Conservation (phyloP, 345 rosid species). For the Acer campestre region DNA sequence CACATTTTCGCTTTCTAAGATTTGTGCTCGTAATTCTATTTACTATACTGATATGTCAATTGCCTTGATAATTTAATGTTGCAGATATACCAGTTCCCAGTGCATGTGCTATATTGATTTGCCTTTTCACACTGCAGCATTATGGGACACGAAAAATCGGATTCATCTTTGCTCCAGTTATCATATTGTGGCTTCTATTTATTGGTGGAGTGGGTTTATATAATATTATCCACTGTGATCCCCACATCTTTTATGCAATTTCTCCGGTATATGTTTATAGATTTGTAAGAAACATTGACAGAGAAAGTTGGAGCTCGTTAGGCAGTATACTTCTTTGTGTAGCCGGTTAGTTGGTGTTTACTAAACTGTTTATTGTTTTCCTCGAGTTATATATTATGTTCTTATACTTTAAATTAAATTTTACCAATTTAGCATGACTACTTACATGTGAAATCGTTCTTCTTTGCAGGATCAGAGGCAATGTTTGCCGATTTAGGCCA, state of each 20-base stretch:
- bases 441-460: neutral
- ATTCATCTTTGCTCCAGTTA: constrained; percentile 52
- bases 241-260: constrained; percentile 37
- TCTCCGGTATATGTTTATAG: constrained; percentile 50
- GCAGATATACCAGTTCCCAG: constrained; percentile 58
- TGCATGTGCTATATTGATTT: constrained; percentile 56
- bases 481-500: constrained; percentile 72
- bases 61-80: constrained; percentile 13
- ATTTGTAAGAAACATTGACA: constrained; percentile 33
- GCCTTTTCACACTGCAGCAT: constrained; percentile 65
- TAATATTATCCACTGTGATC: constrained; percentile 39
- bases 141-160: constrained; percentile 56
- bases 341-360: constrained; percentile 51
- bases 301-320: constrained; percentile 45
- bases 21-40: neutral
- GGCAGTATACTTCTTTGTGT: constrained; percentile 57
- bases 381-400: neutral
- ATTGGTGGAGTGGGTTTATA: constrained; percentile 55
- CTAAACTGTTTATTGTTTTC: constrained; percentile 1
- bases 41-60: neutral
- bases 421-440: neutral
- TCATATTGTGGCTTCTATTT: constrained; percentile 54
- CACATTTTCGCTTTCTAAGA: neutral
- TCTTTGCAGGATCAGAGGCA: constrained; percentile 60
- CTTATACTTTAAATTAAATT: neutral